phyloP scores from a whole-genome alignment of 345 rosid species.

The Syzygium aromaticum region DNA sequence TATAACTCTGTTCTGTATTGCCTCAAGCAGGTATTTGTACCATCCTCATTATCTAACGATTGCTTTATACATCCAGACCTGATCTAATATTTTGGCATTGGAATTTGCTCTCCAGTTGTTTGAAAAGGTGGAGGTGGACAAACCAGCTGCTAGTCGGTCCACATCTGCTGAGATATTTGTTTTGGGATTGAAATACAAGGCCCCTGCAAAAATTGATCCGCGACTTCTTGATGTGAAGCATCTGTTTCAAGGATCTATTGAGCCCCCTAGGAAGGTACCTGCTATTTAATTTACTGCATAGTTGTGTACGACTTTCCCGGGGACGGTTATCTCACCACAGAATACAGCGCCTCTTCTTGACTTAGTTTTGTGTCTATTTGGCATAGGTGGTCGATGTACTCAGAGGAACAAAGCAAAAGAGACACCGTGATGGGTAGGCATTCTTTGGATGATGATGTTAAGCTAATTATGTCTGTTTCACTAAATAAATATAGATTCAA shows the following conservation, averaged over 20 bases:
- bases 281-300: background rate
- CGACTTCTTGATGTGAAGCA: conserved; percentile 75
- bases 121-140: conserved; percentile 90
- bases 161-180: conserved; percentile 86
- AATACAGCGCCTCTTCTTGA: background rate
- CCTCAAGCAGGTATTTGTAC: conserved; percentile 46
- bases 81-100: background rate
- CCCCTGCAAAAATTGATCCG: conserved; percentile 90
- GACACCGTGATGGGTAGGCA: conserved; percentile 78
- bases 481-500: background rate
- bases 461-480: background rate
- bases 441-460: background rate
- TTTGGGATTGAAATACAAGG: conserved; percentile 77
- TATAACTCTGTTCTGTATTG: conserved; percentile 75
- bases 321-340: background rate
- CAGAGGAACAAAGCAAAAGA: conserved; percentile 58
- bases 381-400: conserved; percentile 80
- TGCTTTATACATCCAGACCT: background rate
- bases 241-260: conserved; percentile 67
- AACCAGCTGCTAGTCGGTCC: conserved; percentile 91
- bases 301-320: background rate
- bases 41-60: background rate
- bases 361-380: conserved; percentile 1
- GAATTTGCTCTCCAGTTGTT: conserved; percentile 43
- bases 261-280: conserved; percentile 52